Conservation (phyloP, 2,329 filamentous ascomycete species). For the Pseudonectria foliicola region DNA sequence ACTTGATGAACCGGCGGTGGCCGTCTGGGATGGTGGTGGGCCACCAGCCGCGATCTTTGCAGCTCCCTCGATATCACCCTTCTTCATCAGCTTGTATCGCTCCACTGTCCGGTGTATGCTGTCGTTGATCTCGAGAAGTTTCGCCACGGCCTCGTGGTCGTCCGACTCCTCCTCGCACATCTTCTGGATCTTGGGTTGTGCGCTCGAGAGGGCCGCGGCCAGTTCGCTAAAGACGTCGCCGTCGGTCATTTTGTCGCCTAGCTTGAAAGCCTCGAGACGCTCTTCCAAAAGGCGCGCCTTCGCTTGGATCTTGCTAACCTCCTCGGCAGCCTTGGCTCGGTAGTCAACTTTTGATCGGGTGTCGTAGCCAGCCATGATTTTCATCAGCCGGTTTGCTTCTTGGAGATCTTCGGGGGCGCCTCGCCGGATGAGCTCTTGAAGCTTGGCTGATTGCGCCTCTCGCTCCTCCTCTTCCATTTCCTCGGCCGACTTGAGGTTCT, state of each 20-base stretch:
- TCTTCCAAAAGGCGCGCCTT: constrained; percentile 91
- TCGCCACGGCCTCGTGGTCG: constrained; percentile 90
- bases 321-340: constrained; percentile 92
- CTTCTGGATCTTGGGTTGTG: constrained; percentile 97
- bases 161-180: constrained; percentile 99
- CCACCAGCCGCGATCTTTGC: constrained; percentile 78
- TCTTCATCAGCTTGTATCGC: constrained; percentile 91
- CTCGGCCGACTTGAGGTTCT: constrained; percentile 93
- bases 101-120: constrained; percentile 97
- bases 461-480: constrained; percentile 98
- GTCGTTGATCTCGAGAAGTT: constrained; percentile 95
- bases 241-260: constrained; percentile 69
- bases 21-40: constrained; percentile 43
- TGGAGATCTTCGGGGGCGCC: constrained; percentile 89
- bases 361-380: constrained; percentile 97
- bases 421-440: constrained; percentile 90
- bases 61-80: constrained; percentile 80
- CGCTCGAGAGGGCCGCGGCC: constrained; percentile 79
- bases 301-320: constrained; percentile 89
- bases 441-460: constrained; percentile 92
- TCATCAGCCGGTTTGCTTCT: constrained; percentile 97
- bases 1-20: constrained; percentile 39
- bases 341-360: constrained; percentile 95
- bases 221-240: constrained; percentile 74
- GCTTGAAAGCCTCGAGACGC: constrained; percentile 75